Percentiles rank a stretch among this genome's conserved stretches.
phyloP scores from a whole-genome alignment of 2,329 filamentous ascomycete species.

The Cylindrodendrum hubeiense region DNA sequence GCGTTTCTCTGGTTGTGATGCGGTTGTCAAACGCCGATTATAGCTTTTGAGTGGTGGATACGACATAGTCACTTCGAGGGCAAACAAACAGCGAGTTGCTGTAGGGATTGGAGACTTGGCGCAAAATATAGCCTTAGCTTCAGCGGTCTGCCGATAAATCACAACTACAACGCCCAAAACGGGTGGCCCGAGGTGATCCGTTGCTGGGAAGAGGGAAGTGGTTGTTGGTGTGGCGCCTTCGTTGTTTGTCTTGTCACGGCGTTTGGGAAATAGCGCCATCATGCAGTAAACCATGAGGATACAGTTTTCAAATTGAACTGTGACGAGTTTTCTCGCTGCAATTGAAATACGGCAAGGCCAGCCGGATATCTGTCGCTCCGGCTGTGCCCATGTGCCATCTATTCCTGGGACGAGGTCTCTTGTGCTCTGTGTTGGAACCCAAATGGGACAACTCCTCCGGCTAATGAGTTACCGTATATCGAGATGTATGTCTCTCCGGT shows the following conservation, averaged over 20 bases:
- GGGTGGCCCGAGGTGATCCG: slow-evolving; percentile 5
- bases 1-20: neutral
- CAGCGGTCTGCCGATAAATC: neutral
- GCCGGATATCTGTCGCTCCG: slow-evolving; percentile 6
- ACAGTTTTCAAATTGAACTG: neutral
- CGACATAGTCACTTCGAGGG: neutral
- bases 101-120: neutral
- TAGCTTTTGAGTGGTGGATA: too few relatives aligned
- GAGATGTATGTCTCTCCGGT: neutral
- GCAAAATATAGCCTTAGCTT: slow-evolving; percentile 2
- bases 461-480: neutral
- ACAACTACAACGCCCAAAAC: slow-evolving; percentile 14
- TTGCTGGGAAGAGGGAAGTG: neutral
- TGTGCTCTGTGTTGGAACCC: neutral
- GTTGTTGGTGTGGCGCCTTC: slow-evolving; percentile 24
- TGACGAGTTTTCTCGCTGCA: neutral
- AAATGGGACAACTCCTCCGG: slow-evolving; percentile 8
- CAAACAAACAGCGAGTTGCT: neutral
- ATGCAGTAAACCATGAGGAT: neutral
- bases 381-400: neutral
- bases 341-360: slow-evolving; percentile 13
- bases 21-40: neutral
- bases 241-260: slow-evolving; percentile 6
- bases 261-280: neutral
- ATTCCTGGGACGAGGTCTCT: slow-evolving; percentile 3